These are phyloP conservation scores for Eucalyptus viminalis DNA, from an alignment of 345 rosid species.

Conservation along the genomic window DNA sequence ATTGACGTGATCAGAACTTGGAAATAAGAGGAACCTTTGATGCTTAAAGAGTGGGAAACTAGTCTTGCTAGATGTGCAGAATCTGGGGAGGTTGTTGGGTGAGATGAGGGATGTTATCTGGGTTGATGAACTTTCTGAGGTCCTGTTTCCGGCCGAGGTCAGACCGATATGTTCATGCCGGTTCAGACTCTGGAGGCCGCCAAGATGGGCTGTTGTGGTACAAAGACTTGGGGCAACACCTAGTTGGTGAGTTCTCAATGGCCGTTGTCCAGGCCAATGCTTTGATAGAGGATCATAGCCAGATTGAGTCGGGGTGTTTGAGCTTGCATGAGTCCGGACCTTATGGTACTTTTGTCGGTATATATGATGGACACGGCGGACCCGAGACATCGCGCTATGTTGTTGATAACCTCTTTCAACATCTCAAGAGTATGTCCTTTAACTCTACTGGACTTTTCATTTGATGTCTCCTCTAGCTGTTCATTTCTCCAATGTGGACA, in stretches of 20 bases:
- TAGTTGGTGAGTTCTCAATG: constrained; percentile 38
- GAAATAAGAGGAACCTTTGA: not conserved
- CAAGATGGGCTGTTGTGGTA: constrained; percentile 48
- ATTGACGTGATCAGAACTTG: not conserved
- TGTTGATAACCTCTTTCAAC: constrained; percentile 32
- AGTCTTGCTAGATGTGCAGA: not conserved
- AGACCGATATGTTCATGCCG: constrained; percentile 15
- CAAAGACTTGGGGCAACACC: constrained; percentile 37
- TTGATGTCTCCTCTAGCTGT: not conserved
- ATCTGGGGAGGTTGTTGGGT: not conserved
- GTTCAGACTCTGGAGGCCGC: constrained; percentile 22
- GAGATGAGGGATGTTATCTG: constrained; percentile 61
- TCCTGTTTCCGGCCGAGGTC: constrained; percentile 36
- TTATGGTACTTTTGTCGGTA: constrained; percentile 36
- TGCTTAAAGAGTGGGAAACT: not conserved
- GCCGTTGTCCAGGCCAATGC: constrained; percentile 46
- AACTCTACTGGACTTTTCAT: not conserved
- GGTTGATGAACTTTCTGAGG: constrained; percentile 33
- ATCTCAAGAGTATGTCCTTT: constrained; percentile 24
- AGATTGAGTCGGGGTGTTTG: constrained; percentile 42
- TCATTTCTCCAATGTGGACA: not conserved
- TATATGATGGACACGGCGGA: constrained; percentile 45
- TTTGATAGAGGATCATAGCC: constrained; percentile 46
- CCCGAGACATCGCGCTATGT: constrained; percentile 36
- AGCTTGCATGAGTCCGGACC: constrained; percentile 30